Base-by-base conservation (phyloP, 2,329 filamentous ascomycete genomes). In the Atkinsonella texensis region DNA sequence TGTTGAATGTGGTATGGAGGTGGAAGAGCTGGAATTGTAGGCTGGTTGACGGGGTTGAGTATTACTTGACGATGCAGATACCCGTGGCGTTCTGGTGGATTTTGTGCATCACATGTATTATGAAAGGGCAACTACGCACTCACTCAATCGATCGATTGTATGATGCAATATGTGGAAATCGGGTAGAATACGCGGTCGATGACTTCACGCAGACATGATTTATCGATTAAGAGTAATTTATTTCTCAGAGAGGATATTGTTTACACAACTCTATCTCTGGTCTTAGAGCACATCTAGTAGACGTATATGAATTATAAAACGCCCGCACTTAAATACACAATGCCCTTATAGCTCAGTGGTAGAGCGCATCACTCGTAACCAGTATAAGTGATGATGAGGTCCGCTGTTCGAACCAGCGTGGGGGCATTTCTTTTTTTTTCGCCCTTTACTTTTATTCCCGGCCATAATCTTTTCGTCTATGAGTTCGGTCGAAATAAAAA, bases 1-100 rank as follows among this genome's bases (percentile, higher is more conserved):
- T 69, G 72, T 80, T 45, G 77, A 78, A 18, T 91, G 88, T 65
- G 83, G 84, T 2, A 87, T 87, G 78, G 85, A 88, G 64, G 84
- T 90, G 46, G 85, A 90, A 61, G 83, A 87, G 70, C 68, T 86
- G 67, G 84, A 85, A 63, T 78, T 85, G 61, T 83, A 50, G 40
- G 17, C 13, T 5, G 5, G 31, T 28, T 6, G 35, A 13, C 15
- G 7, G 7, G 28, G 2, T 28, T 6, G 7, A 28, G 15, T 13
- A 23, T 33, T 8, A 10, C 8, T 10, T n/a, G 32, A 13, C 10
- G 23, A 20, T 12, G 23, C 28, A 23, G 39, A 51, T 51, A 51
- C 38, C 50, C 50, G 28, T 15, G 50, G 44, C n/a, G 38, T 43
- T 35, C 42, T 23, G 32, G 28, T 31, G 46, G 17, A 9, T 12